Percentiles rank a stretch among this genome's conserved stretches.
These are phyloP conservation scores for Botrytis sinoallii DNA, from an alignment of 2,329 filamentous ascomycete genomes.

Conservation along the genomic window DNA sequence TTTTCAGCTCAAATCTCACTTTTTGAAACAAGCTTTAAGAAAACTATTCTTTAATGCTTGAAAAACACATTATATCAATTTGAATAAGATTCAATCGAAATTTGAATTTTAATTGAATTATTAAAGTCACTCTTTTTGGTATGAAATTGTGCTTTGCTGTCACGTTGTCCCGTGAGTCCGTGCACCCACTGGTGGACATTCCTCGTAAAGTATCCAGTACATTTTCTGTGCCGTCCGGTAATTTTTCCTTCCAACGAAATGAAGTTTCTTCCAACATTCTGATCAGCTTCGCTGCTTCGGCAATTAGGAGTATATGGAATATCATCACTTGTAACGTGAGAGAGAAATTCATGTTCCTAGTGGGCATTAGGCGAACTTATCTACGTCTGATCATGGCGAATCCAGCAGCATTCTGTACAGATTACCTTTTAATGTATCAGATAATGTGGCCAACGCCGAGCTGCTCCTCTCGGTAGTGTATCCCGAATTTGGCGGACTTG, in stretches of 20 bases:
- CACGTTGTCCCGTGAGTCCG: too few species aligned
- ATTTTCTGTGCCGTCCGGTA: background rate
- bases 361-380: background rate
- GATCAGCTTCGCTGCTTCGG: slow-evolving; percentile 5
- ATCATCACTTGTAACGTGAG: slow-evolving; percentile 9
- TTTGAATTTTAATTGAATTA: too few species aligned
- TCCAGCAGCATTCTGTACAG: background rate
- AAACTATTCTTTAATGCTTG: too few species aligned
- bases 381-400: background rate
- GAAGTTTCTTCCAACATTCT: background rate
- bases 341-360: slow-evolving; percentile 6
- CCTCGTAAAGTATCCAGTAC: slow-evolving; percentile 4
- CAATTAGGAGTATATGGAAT: slow-evolving; percentile 1
- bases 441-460: slow-evolving; percentile 9
- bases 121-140: too few species aligned
- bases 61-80: too few species aligned
- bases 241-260: background rate
- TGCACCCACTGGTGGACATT: too few species aligned
- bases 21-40: too few species aligned
- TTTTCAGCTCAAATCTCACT: too few species aligned
- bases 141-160: too few species aligned
- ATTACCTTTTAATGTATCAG: slow-evolving; percentile 6
- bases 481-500: slow-evolving; percentile 8
- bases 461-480: slow-evolving; percentile 14
- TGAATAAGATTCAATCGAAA: too few species aligned